These are phyloP conservation scores for Pascua guehoae DNA, from an alignment of 1,284 basidiomycete genomes.

Conservation along the genomic window DNA sequence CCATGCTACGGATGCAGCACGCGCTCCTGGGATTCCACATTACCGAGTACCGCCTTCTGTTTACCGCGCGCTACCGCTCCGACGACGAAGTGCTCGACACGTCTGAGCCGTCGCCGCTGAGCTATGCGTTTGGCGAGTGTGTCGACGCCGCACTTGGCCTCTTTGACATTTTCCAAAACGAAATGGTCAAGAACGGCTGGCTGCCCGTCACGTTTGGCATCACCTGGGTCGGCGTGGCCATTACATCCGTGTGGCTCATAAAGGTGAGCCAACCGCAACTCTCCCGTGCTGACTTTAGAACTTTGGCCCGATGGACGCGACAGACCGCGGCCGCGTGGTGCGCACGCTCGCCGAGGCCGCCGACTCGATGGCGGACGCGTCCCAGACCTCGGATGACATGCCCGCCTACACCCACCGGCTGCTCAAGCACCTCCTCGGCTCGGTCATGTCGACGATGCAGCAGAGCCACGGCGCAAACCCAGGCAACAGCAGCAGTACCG, in stretches of 20 bases:
- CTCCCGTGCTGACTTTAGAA: constrained; percentile 16
- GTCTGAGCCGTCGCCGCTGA: constrained; percentile 15
- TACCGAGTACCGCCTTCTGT: constrained; percentile 26
- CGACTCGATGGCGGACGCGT: constrained; percentile 18
- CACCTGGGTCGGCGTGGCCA: constrained; percentile 25
- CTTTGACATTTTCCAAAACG: constrained; percentile 22
- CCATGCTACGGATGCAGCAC: constrained; percentile 22
- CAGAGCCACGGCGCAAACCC: neutral
- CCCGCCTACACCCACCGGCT: constrained; percentile 30
- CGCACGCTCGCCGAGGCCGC: constrained; percentile 15
- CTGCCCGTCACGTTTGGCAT: constrained; percentile 26
- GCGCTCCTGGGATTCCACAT: constrained; percentile 28
- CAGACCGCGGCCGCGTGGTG: constrained; percentile 21
- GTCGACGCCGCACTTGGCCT: constrained; percentile 23
- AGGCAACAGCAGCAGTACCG: too few relatives aligned
- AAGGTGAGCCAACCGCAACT: constrained; percentile 11
- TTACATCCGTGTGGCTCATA: constrained; percentile 27
- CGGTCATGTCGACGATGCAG: constrained; percentile 9
- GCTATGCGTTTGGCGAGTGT: constrained; percentile 21
- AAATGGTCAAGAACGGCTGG: constrained; percentile 23
- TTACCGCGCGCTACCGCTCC: constrained; percentile 18
- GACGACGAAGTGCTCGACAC: constrained; percentile 15
- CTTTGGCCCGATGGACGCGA: constrained; percentile 22
- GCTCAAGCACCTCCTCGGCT: constrained; percentile 24
- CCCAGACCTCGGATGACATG: constrained; percentile 27